Percentiles rank a stretch among this genome's conserved stretches.
These are phyloP conservation scores for Powellomyces hirtus DNA, from an alignment of 192 early-diverging fungal species.

Conservation along the genomic window DNA sequence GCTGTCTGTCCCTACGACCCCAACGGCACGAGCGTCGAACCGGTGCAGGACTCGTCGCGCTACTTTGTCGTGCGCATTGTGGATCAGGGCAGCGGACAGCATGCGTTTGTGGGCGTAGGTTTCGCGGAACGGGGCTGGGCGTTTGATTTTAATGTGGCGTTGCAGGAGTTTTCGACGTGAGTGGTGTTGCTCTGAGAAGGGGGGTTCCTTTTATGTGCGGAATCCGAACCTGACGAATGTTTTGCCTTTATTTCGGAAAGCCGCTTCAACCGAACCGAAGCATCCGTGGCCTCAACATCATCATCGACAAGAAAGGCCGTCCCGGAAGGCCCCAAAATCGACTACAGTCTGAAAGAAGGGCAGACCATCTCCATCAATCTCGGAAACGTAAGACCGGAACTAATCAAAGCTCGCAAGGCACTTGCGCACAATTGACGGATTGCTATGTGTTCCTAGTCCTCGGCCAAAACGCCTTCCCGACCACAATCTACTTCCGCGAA, in stretches of 20 bases:
- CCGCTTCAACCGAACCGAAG: background rate
- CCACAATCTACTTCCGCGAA: conserved; percentile 1
- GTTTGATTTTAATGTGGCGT: conserved; percentile 88
- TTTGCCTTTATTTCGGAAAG: background rate
- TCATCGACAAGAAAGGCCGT: background rate
- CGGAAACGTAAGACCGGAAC: conserved; percentile 45
- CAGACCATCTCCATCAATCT: conserved; percentile 75
- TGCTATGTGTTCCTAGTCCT: background rate
- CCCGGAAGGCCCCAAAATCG: conserved; percentile 51
- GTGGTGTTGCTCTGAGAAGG: background rate
- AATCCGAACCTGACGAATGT: background rate
- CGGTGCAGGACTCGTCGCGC: conserved; percentile 76
- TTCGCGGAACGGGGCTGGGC: conserved; percentile 77
- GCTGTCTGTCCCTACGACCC: conserved; percentile 74
- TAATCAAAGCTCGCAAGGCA: background rate
- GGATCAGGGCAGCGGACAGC: conserved; percentile 59
- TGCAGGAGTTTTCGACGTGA: conserved; percentile 78
- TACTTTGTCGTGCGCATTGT: conserved; percentile 85
- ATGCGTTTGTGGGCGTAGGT: conserved; percentile 83
- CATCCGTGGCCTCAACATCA: background rate
- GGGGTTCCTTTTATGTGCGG: background rate
- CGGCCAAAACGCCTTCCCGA: no score
- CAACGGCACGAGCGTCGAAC: conserved; percentile 66
- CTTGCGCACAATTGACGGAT: background rate
- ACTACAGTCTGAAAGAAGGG: conserved; percentile 78